These are phyloP conservation scores for Ceratonia siliqua DNA, from an alignment of 306 rosid species.

Conservation along the genomic window DNA sequence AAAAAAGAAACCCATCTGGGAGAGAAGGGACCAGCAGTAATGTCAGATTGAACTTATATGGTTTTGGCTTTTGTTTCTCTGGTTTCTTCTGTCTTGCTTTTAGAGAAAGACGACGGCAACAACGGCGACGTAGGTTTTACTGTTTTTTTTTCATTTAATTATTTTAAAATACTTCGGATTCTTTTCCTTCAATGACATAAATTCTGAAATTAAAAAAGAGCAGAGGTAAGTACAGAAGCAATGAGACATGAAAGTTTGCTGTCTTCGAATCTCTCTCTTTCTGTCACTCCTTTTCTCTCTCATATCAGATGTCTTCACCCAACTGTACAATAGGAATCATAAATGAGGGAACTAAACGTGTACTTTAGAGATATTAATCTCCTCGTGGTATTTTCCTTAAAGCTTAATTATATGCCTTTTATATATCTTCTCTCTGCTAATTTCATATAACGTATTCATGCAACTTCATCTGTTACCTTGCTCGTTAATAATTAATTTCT, in stretches of 20 bases:
- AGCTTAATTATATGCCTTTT: slow-evolving; percentile 22
- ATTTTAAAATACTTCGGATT: slow-evolving; percentile 35
- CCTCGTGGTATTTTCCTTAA: slow-evolving; percentile 25
- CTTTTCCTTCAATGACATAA: slow-evolving; percentile 43
- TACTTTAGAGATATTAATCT: slow-evolving; percentile 6
- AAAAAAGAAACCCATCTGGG: background rate
- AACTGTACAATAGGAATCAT: slow-evolving; percentile 50
- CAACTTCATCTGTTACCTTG: slow-evolving; percentile 6
- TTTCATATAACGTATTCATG: slow-evolving; percentile 25
- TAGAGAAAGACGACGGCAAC: slow-evolving; percentile 39
- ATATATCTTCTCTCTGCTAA: slow-evolving; percentile 11
- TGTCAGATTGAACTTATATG: slow-evolving; percentile 47
- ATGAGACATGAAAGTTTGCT: slow-evolving; percentile 50
- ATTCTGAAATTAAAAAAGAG: slow-evolving; percentile 41
- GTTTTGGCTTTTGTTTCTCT: slow-evolving; percentile 44
- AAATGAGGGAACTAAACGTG: slow-evolving; percentile 45
- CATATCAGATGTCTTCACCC: slow-evolving; percentile 51
- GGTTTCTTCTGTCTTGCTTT: slow-evolving; percentile 31
- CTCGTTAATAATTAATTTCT: background rate
- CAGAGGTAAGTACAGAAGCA: slow-evolving; percentile 50
- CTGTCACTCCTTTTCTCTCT: slow-evolving; percentile 40
- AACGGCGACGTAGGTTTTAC: slow-evolving; percentile 19
- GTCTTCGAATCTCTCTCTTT: slow-evolving; percentile 43
- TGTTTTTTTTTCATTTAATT: slow-evolving; percentile 19
- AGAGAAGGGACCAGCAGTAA: slow-evolving; percentile 58